These are phyloP conservation scores for Amaranthus cruentus DNA, from an alignment of 148 eudicot species.

Conservation along the genomic window DNA sequence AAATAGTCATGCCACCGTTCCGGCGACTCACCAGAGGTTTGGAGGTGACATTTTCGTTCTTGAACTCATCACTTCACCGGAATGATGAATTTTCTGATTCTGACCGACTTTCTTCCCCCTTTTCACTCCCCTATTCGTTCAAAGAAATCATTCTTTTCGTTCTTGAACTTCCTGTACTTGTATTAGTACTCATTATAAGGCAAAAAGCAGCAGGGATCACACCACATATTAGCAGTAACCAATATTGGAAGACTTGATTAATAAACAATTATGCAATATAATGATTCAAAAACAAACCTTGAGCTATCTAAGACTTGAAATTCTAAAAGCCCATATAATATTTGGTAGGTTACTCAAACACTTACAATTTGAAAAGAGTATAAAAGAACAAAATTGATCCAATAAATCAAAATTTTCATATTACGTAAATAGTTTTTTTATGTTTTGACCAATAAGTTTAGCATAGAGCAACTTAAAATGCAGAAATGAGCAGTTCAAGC, in stretches of 20 bases:
- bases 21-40: no score
- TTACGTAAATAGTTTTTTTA: no score
- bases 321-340: constrained; percentile 50
- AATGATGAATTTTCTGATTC: no score
- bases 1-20: no score
- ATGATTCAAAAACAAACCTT: constrained; percentile 33
- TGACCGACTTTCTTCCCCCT: no score
- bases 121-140: no score
- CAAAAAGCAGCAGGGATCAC: neutral
- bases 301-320: constrained; percentile 38
- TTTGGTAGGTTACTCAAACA: neutral
- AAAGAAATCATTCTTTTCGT: no score
- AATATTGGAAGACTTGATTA: neutral
- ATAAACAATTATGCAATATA: neutral
- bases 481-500: neutral
- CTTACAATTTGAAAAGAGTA: constrained; percentile 16
- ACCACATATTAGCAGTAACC: neutral
- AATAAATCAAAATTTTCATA: neutral
- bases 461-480: constrained; percentile 1
- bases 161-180: no score
- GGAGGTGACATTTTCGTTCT: no score
- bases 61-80: no score
- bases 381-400: constrained; percentile 19
- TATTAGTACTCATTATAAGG: neutral
- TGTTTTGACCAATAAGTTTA: no score